Evolutionary conservation across 2,329 filamentous ascomycete genomes (phyloP), one percentile per base, ranked within the genome.

Genomic region (Neurospora crassa): DNA sequence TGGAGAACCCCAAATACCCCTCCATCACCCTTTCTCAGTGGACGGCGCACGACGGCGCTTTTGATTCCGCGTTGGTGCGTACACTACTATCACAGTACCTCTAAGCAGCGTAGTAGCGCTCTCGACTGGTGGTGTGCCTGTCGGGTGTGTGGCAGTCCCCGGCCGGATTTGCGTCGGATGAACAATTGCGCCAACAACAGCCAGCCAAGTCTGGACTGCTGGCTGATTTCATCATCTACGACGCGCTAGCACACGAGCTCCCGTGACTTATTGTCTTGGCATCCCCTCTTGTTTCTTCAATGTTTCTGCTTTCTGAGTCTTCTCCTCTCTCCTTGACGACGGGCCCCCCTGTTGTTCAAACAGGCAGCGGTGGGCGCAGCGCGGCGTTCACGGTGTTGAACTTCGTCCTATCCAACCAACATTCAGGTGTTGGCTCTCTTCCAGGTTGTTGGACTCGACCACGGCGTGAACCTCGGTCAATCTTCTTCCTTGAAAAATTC

Each of bases 171-270:
- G 53, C 29, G 24, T 18, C 53, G 53, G 53, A 37, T 63, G 53
- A 59, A 59, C 47, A 59, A 16, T 8, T 59, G 47, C 24, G 47
- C 47, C 47, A 59, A 34, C 47, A 29, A 34, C 47, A 59, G 24
- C 47, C 24, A 59, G 24, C 47, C 47, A 59, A 59, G 47, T 59
- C 47, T 59, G 24, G 24, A 34, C 47, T 59, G 20, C 47, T 59
- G 47, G 47, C 45, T 53, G 45, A 53, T 53, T 53, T 53, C 45
- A 59, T 34, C 29, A 63, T 63, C 16, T 37, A 41, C 59, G 72
- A 72, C 75, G 75, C 75, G 74, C 72, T 73, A 72, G 63, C 68
- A 74, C 74, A 74, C 75, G 74, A 76, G 71, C 69, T 75, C 75
- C 72, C 74, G 74, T 75, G 75, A 76, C 72, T 42, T 40, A 2